Base-by-base conservation (phyloP, 768 basidiomycete species). In the Pholiota conissans region DNA sequence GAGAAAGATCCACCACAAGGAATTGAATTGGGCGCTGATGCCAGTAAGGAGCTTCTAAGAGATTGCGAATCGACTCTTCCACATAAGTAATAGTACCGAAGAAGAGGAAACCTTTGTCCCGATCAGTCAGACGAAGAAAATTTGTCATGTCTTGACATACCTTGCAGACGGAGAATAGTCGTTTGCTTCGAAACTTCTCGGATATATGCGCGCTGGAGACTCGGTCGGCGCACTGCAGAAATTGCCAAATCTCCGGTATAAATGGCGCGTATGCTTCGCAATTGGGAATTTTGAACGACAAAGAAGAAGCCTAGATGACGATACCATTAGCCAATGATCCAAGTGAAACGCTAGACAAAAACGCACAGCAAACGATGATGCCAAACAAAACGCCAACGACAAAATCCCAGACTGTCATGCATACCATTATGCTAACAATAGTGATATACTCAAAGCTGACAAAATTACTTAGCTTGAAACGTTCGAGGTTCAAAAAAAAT, bases 351-450 rank as follows among this genome's bases (percentile, higher is more conserved):
- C 24, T 22, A 45, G 24, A 13, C 49, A 37, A 4, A 11, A 14
- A 75, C 87, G 67, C 71, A 89, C 94, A 97, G 65, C 93, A 93
- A 56, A 94, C 85, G 55, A 96, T 76, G 66, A 98, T 92, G 5
- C 96, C 96, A 65, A 95, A 92, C 2, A 95, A 71, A 0, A 99
- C 91, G 0, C 96, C 96, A 62, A 89, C 85, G 5, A 98, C 95
- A 65, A 98, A 98, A 74, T 98, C 95, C 86, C 86, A 93, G 3
- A 82, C 81, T 2, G 94, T 95, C 96, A 98, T 98, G 57, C 86
- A 88, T 24, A 95, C 77, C 79, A 94, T 90, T 71, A 93, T 94
- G 61, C 89, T 89, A 26, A 84, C 70, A 49, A 94, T 93, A 2
- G 91, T 94, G 61, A 93, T 79, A 62, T 93, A 93, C 66, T 93